Evolutionary conservation across 768 basidiomycete species (phyloP).

Genomic region (Lanmaoa pseudosensibilis): DNA sequence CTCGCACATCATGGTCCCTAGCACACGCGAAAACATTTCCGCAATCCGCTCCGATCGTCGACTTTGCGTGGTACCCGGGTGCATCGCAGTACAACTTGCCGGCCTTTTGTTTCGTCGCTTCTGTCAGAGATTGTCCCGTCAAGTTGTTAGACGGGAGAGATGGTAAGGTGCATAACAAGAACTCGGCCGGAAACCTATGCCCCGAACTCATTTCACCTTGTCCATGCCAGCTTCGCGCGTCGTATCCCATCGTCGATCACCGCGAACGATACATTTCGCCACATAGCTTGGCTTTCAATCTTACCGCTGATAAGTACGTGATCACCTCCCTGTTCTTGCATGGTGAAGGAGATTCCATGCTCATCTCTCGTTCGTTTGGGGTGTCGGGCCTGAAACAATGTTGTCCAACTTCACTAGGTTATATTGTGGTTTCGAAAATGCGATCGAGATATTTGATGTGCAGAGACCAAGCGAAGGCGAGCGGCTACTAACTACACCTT

Average conservation of each 20-base stretch:
- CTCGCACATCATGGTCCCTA: neutral
- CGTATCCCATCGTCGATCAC: conserved; percentile 91
- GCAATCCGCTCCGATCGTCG: conserved; percentile 74
- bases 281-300: conserved; percentile 78
- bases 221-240: conserved; percentile 73
- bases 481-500: conserved; percentile 67
- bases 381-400: neutral
- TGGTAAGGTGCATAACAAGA: conserved; percentile 58
- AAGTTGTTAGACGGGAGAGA: conserved; percentile 78
- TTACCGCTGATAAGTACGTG: conserved; percentile 58
- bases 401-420: conserved; percentile 39
- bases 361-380: neutral
- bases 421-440: conserved; percentile 85
- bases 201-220: neutral
- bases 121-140: conserved; percentile 82
- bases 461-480: conserved; percentile 69
- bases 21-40: conserved; percentile 31
- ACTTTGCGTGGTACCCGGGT: conserved; percentile 82
- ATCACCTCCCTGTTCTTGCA: neutral
- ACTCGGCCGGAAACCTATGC: neutral
- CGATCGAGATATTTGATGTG: conserved; percentile 85
- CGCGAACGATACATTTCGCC: conserved; percentile 90
- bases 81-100: conserved; percentile 59
- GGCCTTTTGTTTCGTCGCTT: conserved; percentile 80
- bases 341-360: no score